phyloP scores from a whole-genome alignment of 768 basidiomycete species.

The Xerocomellus amylosporus region DNA sequence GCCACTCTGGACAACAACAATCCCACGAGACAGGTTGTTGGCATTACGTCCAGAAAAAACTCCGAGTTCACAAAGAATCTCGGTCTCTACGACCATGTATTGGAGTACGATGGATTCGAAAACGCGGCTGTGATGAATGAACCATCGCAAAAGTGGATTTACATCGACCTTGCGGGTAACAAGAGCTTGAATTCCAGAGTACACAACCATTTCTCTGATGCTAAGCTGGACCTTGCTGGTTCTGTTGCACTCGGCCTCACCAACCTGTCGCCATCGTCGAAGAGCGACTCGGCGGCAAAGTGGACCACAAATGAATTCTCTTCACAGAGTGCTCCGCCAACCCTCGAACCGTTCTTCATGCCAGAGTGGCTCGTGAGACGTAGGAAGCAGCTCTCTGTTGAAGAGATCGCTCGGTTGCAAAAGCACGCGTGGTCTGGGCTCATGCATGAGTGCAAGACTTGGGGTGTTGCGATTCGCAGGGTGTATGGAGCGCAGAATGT shows the following conservation, averaged over 20 bases:
- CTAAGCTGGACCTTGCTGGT: slow-evolving; percentile 33
- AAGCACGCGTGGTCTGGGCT: slow-evolving; percentile 56
- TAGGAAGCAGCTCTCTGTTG: slow-evolving; percentile 42
- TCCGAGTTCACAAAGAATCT: slow-evolving; percentile 51
- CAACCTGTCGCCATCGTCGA: slow-evolving; percentile 48
- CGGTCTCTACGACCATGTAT: slow-evolving; percentile 54
- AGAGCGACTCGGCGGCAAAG: slow-evolving; percentile 29
- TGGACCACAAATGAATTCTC: slow-evolving; percentile 42
- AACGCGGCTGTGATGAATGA: slow-evolving; percentile 31
- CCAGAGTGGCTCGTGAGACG: slow-evolving; percentile 63
- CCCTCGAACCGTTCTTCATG: slow-evolving; percentile 62
- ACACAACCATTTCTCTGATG: slow-evolving; percentile 35
- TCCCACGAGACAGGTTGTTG: slow-evolving; percentile 42
- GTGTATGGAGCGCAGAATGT: slow-evolving; percentile 48
- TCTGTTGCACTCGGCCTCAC: slow-evolving; percentile 55
- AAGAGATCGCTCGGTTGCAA: slow-evolving; percentile 51
- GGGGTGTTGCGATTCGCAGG: slow-evolving; percentile 51
- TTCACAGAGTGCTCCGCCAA: not conserved
- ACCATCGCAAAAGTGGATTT: slow-evolving; percentile 45
- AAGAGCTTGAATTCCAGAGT: slow-evolving; percentile 46
- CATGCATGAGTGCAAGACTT: slow-evolving; percentile 52
- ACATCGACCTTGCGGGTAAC: slow-evolving; percentile 65
- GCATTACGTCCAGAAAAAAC: slow-evolving; percentile 60
- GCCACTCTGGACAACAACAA: not conserved
- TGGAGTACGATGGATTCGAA: slow-evolving; percentile 51